phyloP scores from a whole-genome alignment of 805 yeast species.

The Cyberlindnera misumaiensis region DNA sequence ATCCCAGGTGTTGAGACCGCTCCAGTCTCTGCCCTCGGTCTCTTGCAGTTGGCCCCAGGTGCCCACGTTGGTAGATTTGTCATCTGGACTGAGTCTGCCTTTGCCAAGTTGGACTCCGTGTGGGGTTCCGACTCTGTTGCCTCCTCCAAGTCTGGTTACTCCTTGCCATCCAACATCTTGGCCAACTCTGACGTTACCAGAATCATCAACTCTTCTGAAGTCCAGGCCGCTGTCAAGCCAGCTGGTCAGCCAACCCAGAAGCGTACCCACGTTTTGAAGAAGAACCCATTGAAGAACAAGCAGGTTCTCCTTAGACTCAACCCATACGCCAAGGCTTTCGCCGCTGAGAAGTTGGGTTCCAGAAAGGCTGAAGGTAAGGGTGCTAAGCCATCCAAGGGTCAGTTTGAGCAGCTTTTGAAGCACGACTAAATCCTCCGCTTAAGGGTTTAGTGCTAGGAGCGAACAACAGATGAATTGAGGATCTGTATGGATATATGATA shows the following conservation, averaged over 20 bases:
- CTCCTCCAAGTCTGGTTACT: conserved; percentile 81
- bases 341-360: conserved; percentile 87
- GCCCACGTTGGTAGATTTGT: conserved; percentile 99
- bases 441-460: too few relatives aligned
- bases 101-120: conserved; percentile 91
- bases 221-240: conserved; percentile 94
- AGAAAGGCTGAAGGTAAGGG: conserved; percentile 61
- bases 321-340: conserved; percentile 98
- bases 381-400: conserved; percentile 65
- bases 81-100: conserved; percentile 99
- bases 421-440: conserved; percentile 35
- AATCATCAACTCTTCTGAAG: conserved; percentile 97
- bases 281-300: conserved; percentile 99
- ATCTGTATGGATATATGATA: background rate
- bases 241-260: conserved; percentile 92
- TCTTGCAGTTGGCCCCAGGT: conserved; percentile 99
- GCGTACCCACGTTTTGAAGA: conserved; percentile 94
- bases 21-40: conserved; percentile 84
- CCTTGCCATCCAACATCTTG: conserved; percentile 91
- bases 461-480: background rate
- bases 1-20: conserved; percentile 99
- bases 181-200: conserved; percentile 94
- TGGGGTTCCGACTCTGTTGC: conserved; percentile 90
- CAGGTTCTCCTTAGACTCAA: conserved; percentile 95
- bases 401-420: conserved; percentile 62